Conservation (phyloP, 2,329 filamentous ascomycete species). For the Aspergillus caelatus region DNA sequence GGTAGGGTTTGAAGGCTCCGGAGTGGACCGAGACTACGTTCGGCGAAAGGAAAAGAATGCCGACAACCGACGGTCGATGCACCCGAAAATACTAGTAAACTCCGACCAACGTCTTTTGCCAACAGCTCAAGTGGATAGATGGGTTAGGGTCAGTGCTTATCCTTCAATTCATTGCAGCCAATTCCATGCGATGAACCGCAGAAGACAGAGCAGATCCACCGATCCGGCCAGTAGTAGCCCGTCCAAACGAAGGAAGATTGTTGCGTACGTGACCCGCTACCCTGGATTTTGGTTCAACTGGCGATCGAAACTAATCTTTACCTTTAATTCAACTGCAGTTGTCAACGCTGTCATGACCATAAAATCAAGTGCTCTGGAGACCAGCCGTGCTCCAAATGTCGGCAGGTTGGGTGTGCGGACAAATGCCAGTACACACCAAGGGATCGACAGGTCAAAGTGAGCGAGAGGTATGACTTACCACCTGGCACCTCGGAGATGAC, state of each 20-base stretch:
- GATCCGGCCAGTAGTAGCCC: constrained; percentile 16
- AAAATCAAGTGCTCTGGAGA: constrained; percentile 53
- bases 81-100: not conserved
- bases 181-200: constrained; percentile 16
- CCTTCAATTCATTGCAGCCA: not conserved
- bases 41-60: not conserved
- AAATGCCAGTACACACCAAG: constrained; percentile 46
- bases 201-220: constrained; percentile 13
- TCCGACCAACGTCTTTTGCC: not conserved
- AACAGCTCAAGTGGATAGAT: not conserved
- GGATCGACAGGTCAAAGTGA: constrained; percentile 47
- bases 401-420: constrained; percentile 37
- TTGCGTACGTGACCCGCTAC: constrained; percentile 29
- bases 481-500: not conserved
- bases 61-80: not conserved
- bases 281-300: not conserved
- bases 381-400: constrained; percentile 47
- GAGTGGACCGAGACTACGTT: not conserved
- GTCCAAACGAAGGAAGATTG: constrained; percentile 32
- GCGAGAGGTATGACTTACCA: constrained; percentile 32
- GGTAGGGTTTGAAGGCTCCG: not conserved
- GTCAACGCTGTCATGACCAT: constrained; percentile 49
- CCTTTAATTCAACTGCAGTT: constrained; percentile 25
- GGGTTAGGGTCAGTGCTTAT: not conserved
- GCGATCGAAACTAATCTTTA: not conserved